Conservation (phyloP, 2,329 filamentous ascomycete genomes). For the Diaporthe destruens region DNA sequence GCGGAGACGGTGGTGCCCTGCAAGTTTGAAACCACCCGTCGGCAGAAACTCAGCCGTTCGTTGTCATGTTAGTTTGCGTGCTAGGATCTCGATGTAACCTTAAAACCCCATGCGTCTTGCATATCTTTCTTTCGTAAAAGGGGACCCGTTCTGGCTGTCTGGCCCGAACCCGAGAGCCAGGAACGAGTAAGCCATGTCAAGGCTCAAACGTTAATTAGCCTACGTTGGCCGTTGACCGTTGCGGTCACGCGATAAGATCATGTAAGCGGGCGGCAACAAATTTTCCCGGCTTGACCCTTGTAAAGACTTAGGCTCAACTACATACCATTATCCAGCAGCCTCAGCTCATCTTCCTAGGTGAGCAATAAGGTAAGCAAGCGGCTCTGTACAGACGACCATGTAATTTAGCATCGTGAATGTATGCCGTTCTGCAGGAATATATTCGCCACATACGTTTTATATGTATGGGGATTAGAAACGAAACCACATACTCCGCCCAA, state of each 20-base stretch:
- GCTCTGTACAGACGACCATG: neutral
- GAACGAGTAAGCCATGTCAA: constrained; percentile 21
- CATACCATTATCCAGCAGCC: neutral
- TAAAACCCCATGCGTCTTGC: constrained; percentile 15
- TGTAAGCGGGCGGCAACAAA: constrained; percentile 15
- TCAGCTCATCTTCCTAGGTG: neutral
- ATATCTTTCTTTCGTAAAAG: neutral
- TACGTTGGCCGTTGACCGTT: neutral
- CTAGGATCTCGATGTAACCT: constrained; percentile 16
- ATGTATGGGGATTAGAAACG: too few species aligned
- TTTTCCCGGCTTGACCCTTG: neutral
- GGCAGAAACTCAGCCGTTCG: constrained; percentile 24
- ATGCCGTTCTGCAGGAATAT: neutral
- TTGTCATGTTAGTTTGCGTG: neutral
- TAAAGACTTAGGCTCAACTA: neutral
- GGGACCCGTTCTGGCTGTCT: constrained; percentile 3
- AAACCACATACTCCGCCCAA: neutral
- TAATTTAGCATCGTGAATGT: neutral
- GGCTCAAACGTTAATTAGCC: neutral
- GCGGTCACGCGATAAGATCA: neutral
- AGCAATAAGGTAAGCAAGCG: constrained; percentile 12
- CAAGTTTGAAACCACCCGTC: constrained; percentile 24
- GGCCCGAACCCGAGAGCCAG: neutral
- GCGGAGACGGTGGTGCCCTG: neutral
- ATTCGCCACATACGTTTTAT: too few species aligned